Evolutionary conservation across 176 grass and related monocot species (phyloP).

Genomic region (Triticum aestivum): IWGSC_CS_RefSeq_v2.1 NC_057808.1:30930829-30931328

Average conservation of each 20-base stretch:
- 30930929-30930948: conserved; percentile 21
- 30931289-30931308: too few relatives aligned
- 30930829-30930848: not conserved
- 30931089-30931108: conserved; percentile 16
- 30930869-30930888: not conserved
- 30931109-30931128: conserved; percentile 5
- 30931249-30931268: too few relatives aligned
- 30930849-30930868: not conserved
- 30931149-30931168: conserved; percentile 29
- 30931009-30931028: too few relatives aligned
- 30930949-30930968: conserved; percentile 27
- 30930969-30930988: conserved; percentile 26
- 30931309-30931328: too few relatives aligned
- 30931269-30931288: too few relatives aligned
- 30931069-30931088: not conserved
- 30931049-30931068: too few relatives aligned
- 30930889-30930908: not conserved
- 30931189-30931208: conserved; percentile 18
- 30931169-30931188: conserved; percentile 28
- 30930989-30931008: not conserved
- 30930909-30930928: conserved; percentile 13
- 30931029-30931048: too few relatives aligned
- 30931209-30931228: conserved; percentile 42
- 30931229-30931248: not conserved
- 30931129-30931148: conserved; percentile 11